Evolutionary conservation across 345 rosid genomes (phyloP).

Genomic region (Melaleuca alternifolia): DNA sequence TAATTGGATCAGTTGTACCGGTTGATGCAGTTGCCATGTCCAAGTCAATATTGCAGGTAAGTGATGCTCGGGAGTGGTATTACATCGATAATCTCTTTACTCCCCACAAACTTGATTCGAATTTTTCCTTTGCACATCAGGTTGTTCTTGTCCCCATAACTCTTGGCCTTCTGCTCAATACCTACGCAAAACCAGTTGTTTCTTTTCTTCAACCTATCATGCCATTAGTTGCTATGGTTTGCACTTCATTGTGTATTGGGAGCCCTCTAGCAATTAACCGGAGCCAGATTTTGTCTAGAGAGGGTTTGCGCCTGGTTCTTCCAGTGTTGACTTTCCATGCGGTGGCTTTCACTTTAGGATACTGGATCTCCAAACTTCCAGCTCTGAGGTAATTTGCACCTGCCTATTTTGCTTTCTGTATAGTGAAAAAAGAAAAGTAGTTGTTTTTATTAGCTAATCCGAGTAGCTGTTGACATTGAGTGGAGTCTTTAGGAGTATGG

Average conservation of each 20-base stretch:
- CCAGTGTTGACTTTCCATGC: conserved; percentile 77
- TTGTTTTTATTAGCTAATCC: background rate
- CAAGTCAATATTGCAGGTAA: conserved; percentile 88
- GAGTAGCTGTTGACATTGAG: background rate
- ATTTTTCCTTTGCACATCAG: conserved; percentile 17
- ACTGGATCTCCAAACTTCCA: conserved; percentile 80
- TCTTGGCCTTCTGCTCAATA: conserved; percentile 75
- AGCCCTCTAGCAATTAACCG: conserved; percentile 87
- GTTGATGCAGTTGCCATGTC: conserved; percentile 97
- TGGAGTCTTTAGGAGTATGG: background rate
- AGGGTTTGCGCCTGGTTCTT: conserved; percentile 62
- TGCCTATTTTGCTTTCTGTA: background rate
- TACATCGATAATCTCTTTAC: background rate
- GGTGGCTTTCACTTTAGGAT: conserved; percentile 66
- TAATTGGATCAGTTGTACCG: conserved; percentile 88
- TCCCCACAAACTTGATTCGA: background rate
- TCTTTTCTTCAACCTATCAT: conserved; percentile 59
- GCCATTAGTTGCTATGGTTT: conserved; percentile 92
- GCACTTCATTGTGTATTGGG: conserved; percentile 84
- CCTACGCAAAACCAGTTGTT: conserved; percentile 81
- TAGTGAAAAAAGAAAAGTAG: background rate
- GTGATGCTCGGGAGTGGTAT: background rate
- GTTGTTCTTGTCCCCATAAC: conserved; percentile 85
- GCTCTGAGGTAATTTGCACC: conserved; percentile 41
- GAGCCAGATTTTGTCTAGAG: conserved; percentile 59